Conservation (phyloP, 306 rosid species). For the Malus sieversii region DNA sequence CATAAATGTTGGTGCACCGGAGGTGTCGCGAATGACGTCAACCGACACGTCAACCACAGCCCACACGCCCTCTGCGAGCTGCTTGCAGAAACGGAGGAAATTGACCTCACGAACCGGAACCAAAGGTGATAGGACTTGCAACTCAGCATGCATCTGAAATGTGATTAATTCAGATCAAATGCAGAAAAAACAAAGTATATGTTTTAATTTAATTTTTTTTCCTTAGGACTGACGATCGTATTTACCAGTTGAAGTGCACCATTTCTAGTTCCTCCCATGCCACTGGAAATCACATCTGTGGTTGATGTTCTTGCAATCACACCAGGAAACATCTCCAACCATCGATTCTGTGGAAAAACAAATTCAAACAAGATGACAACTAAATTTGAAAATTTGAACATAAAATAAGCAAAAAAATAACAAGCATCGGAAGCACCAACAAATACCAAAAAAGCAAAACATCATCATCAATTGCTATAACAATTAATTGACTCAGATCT, state of each 20-base stretch:
- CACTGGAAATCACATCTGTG: constrained; percentile 65
- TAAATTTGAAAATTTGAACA: neutral
- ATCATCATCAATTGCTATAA: neutral
- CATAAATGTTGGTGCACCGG: constrained; percentile 40
- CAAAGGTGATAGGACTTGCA: constrained; percentile 87
- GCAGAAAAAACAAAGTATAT: neutral
- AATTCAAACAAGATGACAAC: neutral
- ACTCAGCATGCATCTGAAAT: constrained; percentile 82
- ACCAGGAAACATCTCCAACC: constrained; percentile 94
- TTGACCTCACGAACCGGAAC: constrained; percentile 81
- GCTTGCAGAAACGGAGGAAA: constrained; percentile 90
- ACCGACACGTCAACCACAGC: constrained; percentile 85
- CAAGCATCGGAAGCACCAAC: neutral
- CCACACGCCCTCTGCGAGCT: constrained; percentile 94
- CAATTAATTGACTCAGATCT: neutral
- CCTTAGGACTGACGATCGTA: neutral
- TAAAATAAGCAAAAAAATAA: neutral
- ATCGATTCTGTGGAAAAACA: constrained; percentile 45
- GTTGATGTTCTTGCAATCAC: constrained; percentile 72
- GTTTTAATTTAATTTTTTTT: neutral
- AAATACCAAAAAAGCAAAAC: neutral
- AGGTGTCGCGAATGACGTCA: constrained; percentile 51
- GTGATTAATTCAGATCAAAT: neutral
- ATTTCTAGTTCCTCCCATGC: constrained; percentile 82
- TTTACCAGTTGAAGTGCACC: constrained; percentile 83